Evolutionary conservation across 2,329 filamentous ascomycete species (phyloP).

Genomic region (Verticillium alfalfae): DNA sequence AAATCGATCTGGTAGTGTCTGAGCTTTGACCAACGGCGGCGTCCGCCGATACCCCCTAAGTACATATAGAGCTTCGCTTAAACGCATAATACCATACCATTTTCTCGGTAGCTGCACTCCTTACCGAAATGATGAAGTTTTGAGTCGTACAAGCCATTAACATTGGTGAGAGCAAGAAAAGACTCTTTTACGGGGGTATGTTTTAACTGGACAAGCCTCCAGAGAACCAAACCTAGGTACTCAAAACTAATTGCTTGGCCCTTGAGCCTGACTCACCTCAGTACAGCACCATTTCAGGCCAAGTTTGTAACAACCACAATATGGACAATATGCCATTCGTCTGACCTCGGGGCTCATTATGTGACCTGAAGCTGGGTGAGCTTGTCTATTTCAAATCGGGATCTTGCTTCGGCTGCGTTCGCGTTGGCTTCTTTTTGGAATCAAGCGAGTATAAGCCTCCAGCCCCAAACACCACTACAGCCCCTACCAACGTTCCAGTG

Average conservation of each 20-base stretch:
- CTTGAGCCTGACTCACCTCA: too few species aligned
- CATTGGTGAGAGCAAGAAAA: too few species aligned
- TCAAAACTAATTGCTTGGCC: too few species aligned
- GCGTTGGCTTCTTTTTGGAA: constrained; percentile 30
- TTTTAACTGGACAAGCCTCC: too few species aligned
- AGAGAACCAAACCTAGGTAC: too few species aligned
- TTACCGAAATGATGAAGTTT: too few species aligned
- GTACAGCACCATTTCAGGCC: too few species aligned
- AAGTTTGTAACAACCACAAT: too few species aligned
- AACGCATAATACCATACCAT: not conserved
- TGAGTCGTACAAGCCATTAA: too few species aligned
- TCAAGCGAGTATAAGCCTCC: constrained; percentile 90
- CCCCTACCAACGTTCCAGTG: constrained; percentile 71
- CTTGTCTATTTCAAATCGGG: constrained; percentile 5
- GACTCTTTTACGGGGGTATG: too few species aligned
- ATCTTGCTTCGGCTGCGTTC: constrained; percentile 5
- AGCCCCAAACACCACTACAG: constrained; percentile 79
- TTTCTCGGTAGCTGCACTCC: too few species aligned
- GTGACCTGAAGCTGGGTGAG: not conserved
- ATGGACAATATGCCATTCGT: too few species aligned
- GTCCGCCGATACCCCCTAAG: not conserved
- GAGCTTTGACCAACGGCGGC: not conserved
- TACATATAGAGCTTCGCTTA: not conserved
- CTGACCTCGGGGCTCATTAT: not conserved
- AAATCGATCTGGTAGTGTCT: not conserved